Percentiles rank a stretch among this genome's conserved stretches.
phyloP scores from a whole-genome alignment of 1,284 basidiomycete genomes.

The Marasmius oreades region DNA sequence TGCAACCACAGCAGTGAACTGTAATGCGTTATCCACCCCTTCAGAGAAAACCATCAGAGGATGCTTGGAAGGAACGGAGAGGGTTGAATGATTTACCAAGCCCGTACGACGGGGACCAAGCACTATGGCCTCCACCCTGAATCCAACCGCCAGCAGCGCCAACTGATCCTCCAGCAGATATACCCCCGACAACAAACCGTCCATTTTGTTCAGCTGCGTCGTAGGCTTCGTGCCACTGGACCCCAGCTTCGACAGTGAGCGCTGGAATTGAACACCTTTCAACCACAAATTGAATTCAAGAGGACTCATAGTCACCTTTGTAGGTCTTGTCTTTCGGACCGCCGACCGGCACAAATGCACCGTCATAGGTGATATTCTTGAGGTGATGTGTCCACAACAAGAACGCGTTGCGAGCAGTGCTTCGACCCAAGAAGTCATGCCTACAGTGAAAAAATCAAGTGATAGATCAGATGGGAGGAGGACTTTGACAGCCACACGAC shows the following conservation, averaged over 20 bases:
- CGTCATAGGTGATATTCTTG: constrained; percentile 30
- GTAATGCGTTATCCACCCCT: constrained; percentile 43
- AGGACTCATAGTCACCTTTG: constrained; percentile 13
- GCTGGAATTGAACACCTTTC: constrained; percentile 14
- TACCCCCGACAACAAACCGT: constrained; percentile 35
- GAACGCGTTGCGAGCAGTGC: constrained; percentile 31
- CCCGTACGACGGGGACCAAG: constrained; percentile 35
- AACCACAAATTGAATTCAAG: background rate
- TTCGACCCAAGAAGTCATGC: constrained; percentile 36
- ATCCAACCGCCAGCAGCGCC: constrained; percentile 13
- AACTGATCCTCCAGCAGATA: constrained; percentile 30
- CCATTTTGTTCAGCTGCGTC: constrained; percentile 28
- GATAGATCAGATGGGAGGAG: background rate
- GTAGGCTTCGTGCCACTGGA: constrained; percentile 34
- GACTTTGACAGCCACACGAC: constrained; percentile 8
- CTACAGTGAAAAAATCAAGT: constrained; percentile 6
- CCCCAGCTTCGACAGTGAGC: constrained; percentile 33
- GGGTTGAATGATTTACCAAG: constrained; percentile 29
- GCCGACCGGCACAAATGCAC: constrained; percentile 29
- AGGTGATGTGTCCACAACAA: constrained; percentile 38
- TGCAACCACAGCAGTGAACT: constrained; percentile 36
- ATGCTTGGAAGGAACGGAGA: background rate
- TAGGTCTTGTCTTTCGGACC: constrained; percentile 17
- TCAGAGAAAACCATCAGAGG: background rate
- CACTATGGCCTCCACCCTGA: constrained; percentile 11